Evolutionary conservation across 257 asterid genomes (phyloP).

Genomic region (Rauvolfia tetraphylla): DNA sequence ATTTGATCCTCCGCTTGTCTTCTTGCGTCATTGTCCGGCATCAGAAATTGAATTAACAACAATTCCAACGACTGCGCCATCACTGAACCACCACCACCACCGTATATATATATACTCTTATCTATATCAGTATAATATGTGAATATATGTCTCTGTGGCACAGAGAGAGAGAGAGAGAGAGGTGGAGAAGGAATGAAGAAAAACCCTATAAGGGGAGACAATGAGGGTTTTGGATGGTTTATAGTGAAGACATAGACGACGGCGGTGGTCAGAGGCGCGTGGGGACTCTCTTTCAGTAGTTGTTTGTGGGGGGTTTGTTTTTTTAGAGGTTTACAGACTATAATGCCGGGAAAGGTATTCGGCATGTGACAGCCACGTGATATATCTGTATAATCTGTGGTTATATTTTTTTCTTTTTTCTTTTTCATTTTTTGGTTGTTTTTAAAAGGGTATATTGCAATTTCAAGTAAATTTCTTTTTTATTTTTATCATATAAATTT

Average conservation of each 20-base stretch:
- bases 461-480: no score
- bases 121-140: not conserved
- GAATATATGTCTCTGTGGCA: constrained; percentile 21
- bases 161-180: constrained; percentile 7
- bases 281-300: constrained; percentile 19
- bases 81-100: not conserved
- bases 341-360: constrained; percentile 24
- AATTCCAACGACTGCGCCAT: constrained; percentile 98
- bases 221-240: constrained; percentile 30
- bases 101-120: not conserved
- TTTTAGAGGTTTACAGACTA: constrained; percentile 9
- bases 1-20: constrained; percentile 99
- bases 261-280: constrained; percentile 36
- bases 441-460: no score
- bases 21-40: constrained; percentile 99
- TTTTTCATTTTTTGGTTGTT: no score
- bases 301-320: constrained; percentile 12
- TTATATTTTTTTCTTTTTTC: no score
- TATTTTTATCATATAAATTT: no score
- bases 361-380: constrained; percentile 4
- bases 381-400: not conserved
- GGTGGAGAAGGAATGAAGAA: constrained; percentile 25
- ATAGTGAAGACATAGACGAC: constrained; percentile 24
- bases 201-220: constrained; percentile 33
- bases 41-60: constrained; percentile 76